Percentiles rank a stretch among this genome's conserved stretches.
Evolutionary conservation across 2,329 filamentous ascomycete genomes (phyloP).

Genomic region (Apiospora saccharicola): DNA sequence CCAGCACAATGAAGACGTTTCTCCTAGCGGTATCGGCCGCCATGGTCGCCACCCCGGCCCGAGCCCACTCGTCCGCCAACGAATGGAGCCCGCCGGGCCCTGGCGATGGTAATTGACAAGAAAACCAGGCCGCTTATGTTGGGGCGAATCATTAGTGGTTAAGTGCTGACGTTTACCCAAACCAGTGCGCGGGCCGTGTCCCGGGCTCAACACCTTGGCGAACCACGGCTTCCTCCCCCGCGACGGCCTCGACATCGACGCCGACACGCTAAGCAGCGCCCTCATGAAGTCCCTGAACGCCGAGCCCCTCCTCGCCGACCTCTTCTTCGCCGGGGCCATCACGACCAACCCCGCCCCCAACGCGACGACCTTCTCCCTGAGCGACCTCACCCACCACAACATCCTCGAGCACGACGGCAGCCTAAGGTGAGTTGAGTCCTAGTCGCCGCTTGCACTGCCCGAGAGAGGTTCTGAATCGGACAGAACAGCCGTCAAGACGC

Average conservation of each 20-base stretch:
- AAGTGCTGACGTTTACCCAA: background rate
- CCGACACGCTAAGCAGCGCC: conserved; percentile 30
- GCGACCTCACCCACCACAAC: conserved; percentile 33
- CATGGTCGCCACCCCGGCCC: background rate
- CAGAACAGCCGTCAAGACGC: conserved; percentile 29
- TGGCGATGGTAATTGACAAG: background rate
- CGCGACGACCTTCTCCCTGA: conserved; percentile 31
- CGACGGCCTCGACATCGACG: conserved; percentile 31
- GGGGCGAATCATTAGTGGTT: too few species aligned
- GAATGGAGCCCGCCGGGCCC: background rate
- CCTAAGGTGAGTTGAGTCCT: conserved; percentile 29
- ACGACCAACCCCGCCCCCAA: conserved; percentile 32
- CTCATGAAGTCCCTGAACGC: conserved; percentile 31
- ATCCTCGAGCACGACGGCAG: conserved; percentile 36
- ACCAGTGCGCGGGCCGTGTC: conserved; percentile 34
- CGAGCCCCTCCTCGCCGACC: conserved; percentile 9
- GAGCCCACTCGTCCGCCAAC: background rate
- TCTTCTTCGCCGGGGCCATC: conserved; percentile 28
- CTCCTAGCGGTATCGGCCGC: background rate
- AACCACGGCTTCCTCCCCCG: conserved; percentile 36
- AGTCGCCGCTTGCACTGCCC: too few species aligned
- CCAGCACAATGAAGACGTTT: background rate
- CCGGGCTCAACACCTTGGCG: conserved; percentile 35
- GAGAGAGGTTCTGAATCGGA: background rate
- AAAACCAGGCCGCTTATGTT: background rate